Base-by-base conservation (phyloP, 164 flowering plant genomes). In the Vitis riparia region DNA sequence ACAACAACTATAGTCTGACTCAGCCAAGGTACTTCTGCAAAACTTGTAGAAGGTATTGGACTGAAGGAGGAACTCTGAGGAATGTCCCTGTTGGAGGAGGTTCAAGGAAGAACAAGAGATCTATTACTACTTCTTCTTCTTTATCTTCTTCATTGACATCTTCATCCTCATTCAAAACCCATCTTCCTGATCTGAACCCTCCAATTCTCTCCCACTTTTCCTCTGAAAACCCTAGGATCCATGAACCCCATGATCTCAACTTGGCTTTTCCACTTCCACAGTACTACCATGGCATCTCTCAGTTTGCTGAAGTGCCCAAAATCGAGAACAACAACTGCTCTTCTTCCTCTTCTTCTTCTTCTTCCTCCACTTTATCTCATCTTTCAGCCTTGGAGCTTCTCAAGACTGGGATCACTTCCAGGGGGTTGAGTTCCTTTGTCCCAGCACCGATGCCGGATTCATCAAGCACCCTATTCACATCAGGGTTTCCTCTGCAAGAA, bases 231-330 rank as follows among this genome's bases (percentile, higher is more conserved):
- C 84, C 89, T 72, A 86, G 77, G 48, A 73, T 72, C 77, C 81
- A 81, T 49, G 77, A 79, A 61, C 86, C 79, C 15, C 92, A 87
- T 51, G 93, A 87, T 67, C 91, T 89, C 4, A 86, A 89, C 71
- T 69, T 89, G 56, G 81, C 82, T 23, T 87, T 83, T 76, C 80
- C 74, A 53, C 70, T 56, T 13, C 58, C 77, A 55, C 70, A 70
- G 14, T n/a, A 57, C 10, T 55, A 73, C 64, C 57, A 37, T n/a
- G 47, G 44, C 23, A 60, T 75, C 13, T 63, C 82, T 71, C 79
- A 75, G 44, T 78, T 63, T 76, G 71, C 63, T 74, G 73, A 80
- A 53, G 47, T 79, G n/a, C 82, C 83, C 14, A 71, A 63, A 63
- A 70, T 59, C 37, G 82, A 74, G 32, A 65, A 47, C 62, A 37